Evolutionary conservation across 1,139 yeast genomes (phyloP).

Genomic region (Geotrichum reessii): DNA sequence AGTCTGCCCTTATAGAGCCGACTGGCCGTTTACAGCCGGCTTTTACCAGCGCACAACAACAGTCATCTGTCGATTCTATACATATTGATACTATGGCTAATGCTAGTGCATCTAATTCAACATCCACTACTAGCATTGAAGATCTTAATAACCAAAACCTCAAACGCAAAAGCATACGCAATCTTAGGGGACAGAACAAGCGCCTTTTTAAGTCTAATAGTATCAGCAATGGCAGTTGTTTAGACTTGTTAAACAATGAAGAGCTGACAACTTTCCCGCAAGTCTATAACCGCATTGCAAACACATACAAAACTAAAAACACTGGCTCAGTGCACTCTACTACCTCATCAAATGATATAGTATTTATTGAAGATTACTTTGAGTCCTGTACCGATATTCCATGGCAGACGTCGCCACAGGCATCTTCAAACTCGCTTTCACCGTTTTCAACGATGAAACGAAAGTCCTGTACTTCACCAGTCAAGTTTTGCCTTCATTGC

Average conservation of each 20-base stretch:
- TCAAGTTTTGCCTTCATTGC: constrained; percentile 14
- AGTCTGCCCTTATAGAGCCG: background rate
- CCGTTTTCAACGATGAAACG: constrained; percentile 16
- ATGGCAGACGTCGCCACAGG: background rate
- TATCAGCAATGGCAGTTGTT: background rate
- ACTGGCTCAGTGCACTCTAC: background rate
- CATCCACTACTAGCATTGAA: background rate
- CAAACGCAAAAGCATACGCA: background rate
- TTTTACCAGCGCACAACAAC: background rate
- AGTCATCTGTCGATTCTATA: background rate
- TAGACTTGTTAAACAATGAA: constrained; percentile 11
- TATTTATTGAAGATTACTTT: constrained; percentile 16
- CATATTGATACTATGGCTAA: background rate
- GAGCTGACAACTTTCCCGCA: constrained; percentile 16
- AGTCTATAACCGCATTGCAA: constrained; percentile 10
- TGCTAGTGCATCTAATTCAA: background rate
- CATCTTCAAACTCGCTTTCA: background rate
- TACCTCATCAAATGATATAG: constrained; percentile 4
- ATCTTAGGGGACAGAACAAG: background rate
- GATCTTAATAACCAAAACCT: background rate
- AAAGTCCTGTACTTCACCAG: background rate
- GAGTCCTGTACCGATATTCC: background rate
- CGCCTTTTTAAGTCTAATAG: background rate
- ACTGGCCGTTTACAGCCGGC: background rate
- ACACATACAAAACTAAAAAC: background rate